Conservation (phyloP, 345 rosid genomes). For the Aquilaria yunnanensis region DNA sequence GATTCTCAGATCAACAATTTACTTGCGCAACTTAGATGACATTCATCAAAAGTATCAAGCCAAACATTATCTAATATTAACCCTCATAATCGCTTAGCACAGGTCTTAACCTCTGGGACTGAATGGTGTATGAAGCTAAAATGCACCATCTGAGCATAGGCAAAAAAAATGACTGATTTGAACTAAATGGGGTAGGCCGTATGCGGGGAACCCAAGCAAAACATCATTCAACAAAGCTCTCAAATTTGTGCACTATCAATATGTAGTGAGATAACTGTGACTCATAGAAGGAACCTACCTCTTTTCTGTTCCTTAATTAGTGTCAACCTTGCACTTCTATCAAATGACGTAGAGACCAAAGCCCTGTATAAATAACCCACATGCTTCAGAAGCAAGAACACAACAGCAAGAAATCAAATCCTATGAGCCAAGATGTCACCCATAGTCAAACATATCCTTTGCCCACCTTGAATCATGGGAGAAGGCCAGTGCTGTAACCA, state of each 20-base stretch:
- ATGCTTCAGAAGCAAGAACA: constrained; percentile 10
- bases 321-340: constrained; percentile 86
- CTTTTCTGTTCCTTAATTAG: constrained; percentile 35
- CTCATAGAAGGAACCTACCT: constrained; percentile 27
- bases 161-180: not conserved
- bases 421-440: not conserved
- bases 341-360: constrained; percentile 75
- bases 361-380: constrained; percentile 42
- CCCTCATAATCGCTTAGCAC: no score
- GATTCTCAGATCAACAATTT: no score
- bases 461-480: constrained; percentile 82
- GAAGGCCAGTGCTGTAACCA: constrained; percentile 77
- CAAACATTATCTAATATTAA: no score
- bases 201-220: not conserved
- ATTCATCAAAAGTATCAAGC: not conserved
- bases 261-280: not conserved
- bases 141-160: no score
- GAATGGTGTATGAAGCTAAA: no score
- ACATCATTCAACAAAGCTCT: not conserved
- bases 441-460: not conserved
- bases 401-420: not conserved
- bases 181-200: not conserved
- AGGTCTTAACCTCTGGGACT: no score
- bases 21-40: no score
- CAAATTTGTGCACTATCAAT: not conserved